Evolutionary conservation across 371 early-diverging fungal genomes (phyloP).

Genomic region (Gilbertella persicaria): DNA sequence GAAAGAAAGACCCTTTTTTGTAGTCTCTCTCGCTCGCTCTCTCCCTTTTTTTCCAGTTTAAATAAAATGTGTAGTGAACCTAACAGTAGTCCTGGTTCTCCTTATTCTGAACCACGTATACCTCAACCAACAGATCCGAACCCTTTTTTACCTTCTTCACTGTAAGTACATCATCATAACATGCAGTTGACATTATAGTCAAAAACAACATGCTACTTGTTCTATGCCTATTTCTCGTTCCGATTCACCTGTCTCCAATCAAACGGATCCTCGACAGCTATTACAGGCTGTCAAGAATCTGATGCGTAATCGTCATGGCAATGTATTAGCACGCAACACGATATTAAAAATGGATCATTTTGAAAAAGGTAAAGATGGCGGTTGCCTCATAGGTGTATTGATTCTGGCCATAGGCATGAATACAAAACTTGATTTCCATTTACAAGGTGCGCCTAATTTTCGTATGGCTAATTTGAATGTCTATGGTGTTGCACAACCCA

Average conservation of each 20-base stretch:
- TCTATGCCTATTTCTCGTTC: background rate
- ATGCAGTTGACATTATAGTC: no score
- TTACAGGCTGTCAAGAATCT: constrained; percentile 33
- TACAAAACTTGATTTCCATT: constrained; percentile 58
- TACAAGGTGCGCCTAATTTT: constrained; percentile 77
- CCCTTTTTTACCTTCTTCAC: no score
- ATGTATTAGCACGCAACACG: constrained; percentile 57
- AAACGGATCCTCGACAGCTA: constrained; percentile 25
- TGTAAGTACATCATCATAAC: no score
- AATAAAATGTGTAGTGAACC: background rate
- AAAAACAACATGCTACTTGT: no score
- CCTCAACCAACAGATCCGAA: no score
- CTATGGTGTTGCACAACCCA: constrained; percentile 72
- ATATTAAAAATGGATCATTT: constrained; percentile 72
- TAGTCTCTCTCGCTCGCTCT: background rate
- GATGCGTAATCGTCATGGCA: constrained; percentile 47
- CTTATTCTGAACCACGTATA: no score
- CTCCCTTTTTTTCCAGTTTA: background rate
- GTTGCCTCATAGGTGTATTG: no score
- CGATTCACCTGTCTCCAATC: background rate
- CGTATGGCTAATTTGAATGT: constrained; percentile 61
- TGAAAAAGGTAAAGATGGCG: constrained; percentile 53
- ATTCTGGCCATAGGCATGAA: constrained; percentile 36
- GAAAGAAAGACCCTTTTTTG: background rate
- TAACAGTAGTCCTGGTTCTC: background rate